Conservation (phyloP, 1,139 yeast species). For the Blastobotrys persicus region DNA sequence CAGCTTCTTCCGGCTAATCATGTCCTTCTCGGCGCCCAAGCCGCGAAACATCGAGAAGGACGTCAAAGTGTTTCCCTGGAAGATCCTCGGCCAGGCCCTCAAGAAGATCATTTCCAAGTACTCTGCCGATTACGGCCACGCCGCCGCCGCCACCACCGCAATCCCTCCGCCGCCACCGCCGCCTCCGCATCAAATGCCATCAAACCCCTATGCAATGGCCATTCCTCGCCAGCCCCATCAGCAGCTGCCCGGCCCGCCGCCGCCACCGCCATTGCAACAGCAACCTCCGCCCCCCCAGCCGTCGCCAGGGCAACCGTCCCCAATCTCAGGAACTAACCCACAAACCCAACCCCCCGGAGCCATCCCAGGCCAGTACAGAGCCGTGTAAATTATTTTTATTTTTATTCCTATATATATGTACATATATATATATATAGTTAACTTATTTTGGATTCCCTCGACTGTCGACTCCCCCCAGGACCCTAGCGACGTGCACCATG, state of each 20-base stretch:
- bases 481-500: too few species aligned
- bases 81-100: constrained; percentile 52
- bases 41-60: constrained; percentile 74
- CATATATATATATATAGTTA: not conserved
- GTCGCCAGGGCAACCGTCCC: not conserved
- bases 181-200: constrained; percentile 5
- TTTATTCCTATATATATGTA: too few species aligned
- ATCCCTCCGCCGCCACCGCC: constrained; percentile 11
- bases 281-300: constrained; percentile 8
- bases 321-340: constrained; percentile 6
- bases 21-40: constrained; percentile 64
- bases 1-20: constrained; percentile 55
- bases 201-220: constrained; percentile 6
- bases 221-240: constrained; percentile 4
- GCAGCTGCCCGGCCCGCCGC: constrained; percentile 12
- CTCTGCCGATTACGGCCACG: constrained; percentile 34
- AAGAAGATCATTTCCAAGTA: constrained; percentile 64
- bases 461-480: too few species aligned
- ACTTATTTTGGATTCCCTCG: not conserved
- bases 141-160: constrained; percentile 6
- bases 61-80: constrained; percentile 67
- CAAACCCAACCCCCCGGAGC: constrained; percentile 6
- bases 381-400: constrained; percentile 6
- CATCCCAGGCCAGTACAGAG: constrained; percentile 8
- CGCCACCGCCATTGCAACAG: constrained; percentile 12